Conservation (phyloP, 176 grass and related monocot species). For the Triticum turgidum region DNA sequence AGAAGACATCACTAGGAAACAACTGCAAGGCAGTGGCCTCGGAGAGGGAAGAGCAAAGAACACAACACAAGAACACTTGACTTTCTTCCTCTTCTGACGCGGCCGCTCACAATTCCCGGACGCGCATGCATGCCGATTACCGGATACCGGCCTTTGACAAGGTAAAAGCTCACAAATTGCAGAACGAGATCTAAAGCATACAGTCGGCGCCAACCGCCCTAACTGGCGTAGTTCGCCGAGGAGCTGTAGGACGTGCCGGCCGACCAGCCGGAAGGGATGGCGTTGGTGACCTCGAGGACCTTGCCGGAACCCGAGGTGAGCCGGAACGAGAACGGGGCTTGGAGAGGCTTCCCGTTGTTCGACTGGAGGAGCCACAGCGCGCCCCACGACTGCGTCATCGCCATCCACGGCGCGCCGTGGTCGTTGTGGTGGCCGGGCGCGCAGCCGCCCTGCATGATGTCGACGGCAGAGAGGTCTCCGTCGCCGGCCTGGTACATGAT, state of each 20-base stretch:
- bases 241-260: slow-evolving; percentile 20
- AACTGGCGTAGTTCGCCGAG: slow-evolving; percentile 38
- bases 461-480: not conserved
- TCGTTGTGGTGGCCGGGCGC: not conserved
- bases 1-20: not conserved
- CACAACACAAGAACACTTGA: not conserved
- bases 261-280: slow-evolving; percentile 45
- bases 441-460: slow-evolving; percentile 11
- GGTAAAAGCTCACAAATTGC: not conserved
- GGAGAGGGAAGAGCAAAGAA: not conserved
- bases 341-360: slow-evolving; percentile 42
- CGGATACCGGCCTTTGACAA: not conserved
- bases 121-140: slow-evolving; percentile 6
- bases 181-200: not conserved
- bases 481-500: slow-evolving; percentile 13
- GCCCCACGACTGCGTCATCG: slow-evolving; percentile 66
- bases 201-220: not conserved
- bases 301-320: slow-evolving; percentile 44
- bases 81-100: slow-evolving; percentile 33
- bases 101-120: slow-evolving; percentile 42
- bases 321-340: slow-evolving; percentile 43
- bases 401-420: slow-evolving; percentile 25
- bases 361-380: not conserved
- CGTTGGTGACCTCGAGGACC: slow-evolving; percentile 40
- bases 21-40: not conserved